Base-by-base conservation (phyloP, 352 stramenopile genomes). In the Lagenidium giganteum region DNA sequence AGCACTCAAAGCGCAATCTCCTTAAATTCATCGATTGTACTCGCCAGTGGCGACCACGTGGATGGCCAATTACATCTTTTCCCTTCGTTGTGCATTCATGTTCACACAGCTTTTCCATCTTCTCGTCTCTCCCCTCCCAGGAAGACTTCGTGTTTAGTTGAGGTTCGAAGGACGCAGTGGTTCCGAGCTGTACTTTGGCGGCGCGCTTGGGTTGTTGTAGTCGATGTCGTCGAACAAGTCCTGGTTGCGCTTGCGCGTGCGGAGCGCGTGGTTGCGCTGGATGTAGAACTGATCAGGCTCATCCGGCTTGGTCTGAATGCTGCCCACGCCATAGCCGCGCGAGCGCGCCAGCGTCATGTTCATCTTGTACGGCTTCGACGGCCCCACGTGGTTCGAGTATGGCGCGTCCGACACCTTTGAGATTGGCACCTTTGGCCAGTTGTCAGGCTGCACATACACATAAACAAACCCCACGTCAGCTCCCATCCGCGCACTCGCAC, bases 241-340 rank as follows among this genome's bases (percentile, higher is more conserved):
- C n/a, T n/a, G n/a, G 29, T 67, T 64, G 52, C 66, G 77, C 63
- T 91, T 70, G 55, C 79, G 75, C 39, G 53, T 61, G 42, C 82
- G 82, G 53, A 84, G 66, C 43, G 86, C 51, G 50, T 92, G 77
- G 47, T 66, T 65, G n/a, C 61, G 79, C 65, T 91, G 82, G 45
- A 92, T 57, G 59, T 94, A 94, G 59, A 76, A 91, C 59, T 87
- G 68, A 42, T 94, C 82, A 5, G 77, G 76, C 41, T 91, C 73
- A 47, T 72, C 59, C 6, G 67, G 41, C 46, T 57, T 70, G 18
- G 59, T 75, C 36, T 78, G 65, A 41, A 90, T 16, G 47, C 70
- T 87, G 48, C 74, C 82, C 11, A 89, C 51, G 37, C 83, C 83
- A 65, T 92, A 94, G 47, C 75, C 82, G 23, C 79, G 77, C 52